Evolutionary conservation across 176 grass and related monocot species (phyloP).

Genomic region (Eragrostis curvula): DNA sequence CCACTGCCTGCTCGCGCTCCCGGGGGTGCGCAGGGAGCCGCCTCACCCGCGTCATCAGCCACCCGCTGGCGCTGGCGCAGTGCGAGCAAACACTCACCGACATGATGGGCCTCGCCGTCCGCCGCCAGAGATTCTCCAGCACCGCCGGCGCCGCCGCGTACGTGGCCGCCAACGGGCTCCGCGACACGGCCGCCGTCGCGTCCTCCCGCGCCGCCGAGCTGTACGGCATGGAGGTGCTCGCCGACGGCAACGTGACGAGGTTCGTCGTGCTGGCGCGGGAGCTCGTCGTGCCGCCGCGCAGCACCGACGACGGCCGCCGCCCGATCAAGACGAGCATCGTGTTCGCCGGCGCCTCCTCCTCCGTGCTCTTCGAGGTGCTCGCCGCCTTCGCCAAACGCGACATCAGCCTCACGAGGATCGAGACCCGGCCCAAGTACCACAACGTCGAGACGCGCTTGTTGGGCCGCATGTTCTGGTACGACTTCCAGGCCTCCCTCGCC

Average conservation of each 20-base stretch:
- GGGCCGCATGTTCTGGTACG: conserved; percentile 96
- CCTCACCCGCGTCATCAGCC: conserved; percentile 87
- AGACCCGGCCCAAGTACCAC: conserved; percentile 82
- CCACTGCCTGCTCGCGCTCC: conserved; percentile 90
- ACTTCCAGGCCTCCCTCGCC: conserved; percentile 84
- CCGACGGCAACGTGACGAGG: conserved; percentile 81
- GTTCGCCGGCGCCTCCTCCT: conserved; percentile 82
- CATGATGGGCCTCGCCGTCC: conserved; percentile 82
- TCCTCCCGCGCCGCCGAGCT: conserved; percentile 86
- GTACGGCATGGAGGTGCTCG: conserved; percentile 80
- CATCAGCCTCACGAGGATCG: conserved; percentile 91
- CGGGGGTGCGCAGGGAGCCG: conserved; percentile 80
- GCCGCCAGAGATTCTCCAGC: conserved; percentile 89
- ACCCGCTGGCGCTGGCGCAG: conserved; percentile 93
- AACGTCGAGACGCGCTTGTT: conserved; percentile 89
- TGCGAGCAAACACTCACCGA: conserved; percentile 96
- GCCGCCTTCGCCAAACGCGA: conserved; percentile 81
- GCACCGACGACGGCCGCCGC: conserved; percentile 84
- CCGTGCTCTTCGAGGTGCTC: conserved; percentile 92
- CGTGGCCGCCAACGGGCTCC: conserved; percentile 65
- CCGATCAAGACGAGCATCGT: conserved; percentile 98
- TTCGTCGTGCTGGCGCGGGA: conserved; percentile 94
- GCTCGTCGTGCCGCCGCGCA: conserved; percentile 88
- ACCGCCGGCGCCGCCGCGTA: conserved; percentile 84
- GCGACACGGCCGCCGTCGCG: conserved; percentile 89